Conservation (phyloP, 805 yeast genomes). For the Schwanniomyces occidentalis region DNA sequence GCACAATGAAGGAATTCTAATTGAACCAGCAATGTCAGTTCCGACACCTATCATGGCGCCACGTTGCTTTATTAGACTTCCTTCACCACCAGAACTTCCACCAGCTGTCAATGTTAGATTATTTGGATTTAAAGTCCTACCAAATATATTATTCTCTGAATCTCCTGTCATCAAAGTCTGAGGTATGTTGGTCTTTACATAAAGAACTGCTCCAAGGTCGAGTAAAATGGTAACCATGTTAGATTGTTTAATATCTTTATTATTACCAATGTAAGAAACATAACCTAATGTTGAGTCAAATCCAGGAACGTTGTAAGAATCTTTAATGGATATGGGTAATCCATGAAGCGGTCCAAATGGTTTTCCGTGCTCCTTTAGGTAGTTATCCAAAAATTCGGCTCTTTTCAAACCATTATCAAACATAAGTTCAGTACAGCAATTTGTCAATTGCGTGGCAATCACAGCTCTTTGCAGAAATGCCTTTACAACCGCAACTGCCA, state of each 20-base stretch:
- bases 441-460: conserved; percentile 53
- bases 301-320: conserved; percentile 48
- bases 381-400: conserved; percentile 25
- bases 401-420: conserved; percentile 26
- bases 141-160: conserved; percentile 44
- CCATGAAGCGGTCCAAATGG: conserved; percentile 31
- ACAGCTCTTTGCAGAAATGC: conserved; percentile 63
- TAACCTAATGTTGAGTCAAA: conserved; percentile 51
- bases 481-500: conserved; percentile 45
- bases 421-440: conserved; percentile 39
- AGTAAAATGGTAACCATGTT: neutral
- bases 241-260: conserved; percentile 27
- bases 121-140: conserved; percentile 47
- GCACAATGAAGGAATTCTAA: conserved; percentile 48
- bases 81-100: conserved; percentile 58
- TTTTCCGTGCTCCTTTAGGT: conserved; percentile 15
- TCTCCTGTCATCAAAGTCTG: conserved; percentile 53
- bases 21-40: conserved; percentile 54
- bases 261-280: conserved; percentile 41
- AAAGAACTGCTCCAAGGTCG: conserved; percentile 52
- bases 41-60: conserved; percentile 55
- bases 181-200: conserved; percentile 56
- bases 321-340: conserved; percentile 37
- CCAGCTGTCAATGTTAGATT: conserved; percentile 47
- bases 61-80: conserved; percentile 43